phyloP scores from a whole-genome alignment of 768 basidiomycete genomes.

The Leucosporidium creatinivorum region DNA sequence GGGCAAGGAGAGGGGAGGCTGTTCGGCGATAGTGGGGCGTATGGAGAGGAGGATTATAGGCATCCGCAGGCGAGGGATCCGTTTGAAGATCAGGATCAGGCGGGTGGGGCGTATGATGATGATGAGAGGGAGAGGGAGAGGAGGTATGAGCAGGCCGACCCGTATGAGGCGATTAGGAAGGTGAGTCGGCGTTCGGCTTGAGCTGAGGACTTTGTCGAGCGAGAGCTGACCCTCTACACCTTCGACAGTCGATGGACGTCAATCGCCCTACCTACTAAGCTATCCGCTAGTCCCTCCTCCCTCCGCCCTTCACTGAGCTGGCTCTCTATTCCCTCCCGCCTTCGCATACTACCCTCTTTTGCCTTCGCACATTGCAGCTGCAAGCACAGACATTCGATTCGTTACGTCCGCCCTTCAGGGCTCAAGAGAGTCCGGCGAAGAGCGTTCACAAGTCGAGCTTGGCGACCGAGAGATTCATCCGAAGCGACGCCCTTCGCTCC shows the following conservation, averaged over 20 bases:
- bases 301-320: too few species aligned
- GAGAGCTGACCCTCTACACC: neutral
- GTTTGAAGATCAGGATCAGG: slow-evolving; percentile 6
- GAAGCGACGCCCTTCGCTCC: too few species aligned
- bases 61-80: neutral
- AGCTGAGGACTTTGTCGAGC: too few species aligned
- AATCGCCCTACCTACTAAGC: neutral
- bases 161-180: slow-evolving; percentile 1
- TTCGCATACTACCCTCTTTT: too few species aligned
- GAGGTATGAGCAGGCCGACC: neutral
- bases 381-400: too few species aligned
- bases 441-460: too few species aligned
- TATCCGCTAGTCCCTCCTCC: too few species aligned
- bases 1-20: neutral
- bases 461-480: too few species aligned
- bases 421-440: too few species aligned
- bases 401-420: too few species aligned
- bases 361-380: too few species aligned
- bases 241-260: slow-evolving; percentile 2
- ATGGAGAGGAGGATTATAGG: slow-evolving; percentile 1
- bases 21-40: neutral
- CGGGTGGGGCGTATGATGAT: neutral
- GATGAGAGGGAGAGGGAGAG: neutral
- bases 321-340: too few species aligned
- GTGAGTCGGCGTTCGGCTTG: neutral